Evolutionary conservation across 805 yeast species (phyloP).

Genomic region (Clavispora carvajalis): DNA sequence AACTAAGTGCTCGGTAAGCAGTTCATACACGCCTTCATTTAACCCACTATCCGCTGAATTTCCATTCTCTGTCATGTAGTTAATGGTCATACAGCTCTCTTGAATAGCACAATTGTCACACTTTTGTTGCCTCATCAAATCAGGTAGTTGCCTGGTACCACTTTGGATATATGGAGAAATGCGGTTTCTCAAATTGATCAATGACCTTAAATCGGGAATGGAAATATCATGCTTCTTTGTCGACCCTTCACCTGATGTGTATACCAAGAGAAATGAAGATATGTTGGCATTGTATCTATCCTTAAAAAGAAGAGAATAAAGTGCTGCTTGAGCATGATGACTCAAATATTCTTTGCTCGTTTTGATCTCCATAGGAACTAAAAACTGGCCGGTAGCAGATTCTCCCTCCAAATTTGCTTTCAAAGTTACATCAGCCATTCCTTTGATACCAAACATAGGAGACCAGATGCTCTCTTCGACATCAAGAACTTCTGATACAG

Average conservation of each 20-base stretch:
- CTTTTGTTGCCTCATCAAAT: constrained; percentile 42
- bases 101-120: constrained; percentile 61
- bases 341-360: constrained; percentile 67
- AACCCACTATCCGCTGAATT: constrained; percentile 50
- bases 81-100: constrained; percentile 59
- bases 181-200: constrained; percentile 68
- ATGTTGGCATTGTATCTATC: constrained; percentile 76
- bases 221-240: constrained; percentile 51
- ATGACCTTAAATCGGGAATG: constrained; percentile 54
- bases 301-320: constrained; percentile 71
- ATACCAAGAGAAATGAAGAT: constrained; percentile 61
- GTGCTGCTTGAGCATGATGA: constrained; percentile 82
- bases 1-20: constrained; percentile 46
- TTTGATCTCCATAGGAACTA: constrained; percentile 84
- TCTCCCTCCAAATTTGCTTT: constrained; percentile 46
- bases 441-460: constrained; percentile 83
- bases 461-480: constrained; percentile 92
- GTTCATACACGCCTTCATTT: constrained; percentile 40
- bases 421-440: constrained; percentile 83
- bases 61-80: constrained; percentile 58
- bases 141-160: constrained; percentile 49
- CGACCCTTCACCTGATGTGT: constrained; percentile 53
- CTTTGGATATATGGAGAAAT: constrained; percentile 56
- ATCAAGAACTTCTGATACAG: constrained; percentile 65
- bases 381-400: constrained; percentile 35